A percentile compares a stretch with the other conserved stretches of the same genome.
Evolutionary conservation across 768 basidiomycete genomes (phyloP).

Genomic region (Mycena polygramma): DNA sequence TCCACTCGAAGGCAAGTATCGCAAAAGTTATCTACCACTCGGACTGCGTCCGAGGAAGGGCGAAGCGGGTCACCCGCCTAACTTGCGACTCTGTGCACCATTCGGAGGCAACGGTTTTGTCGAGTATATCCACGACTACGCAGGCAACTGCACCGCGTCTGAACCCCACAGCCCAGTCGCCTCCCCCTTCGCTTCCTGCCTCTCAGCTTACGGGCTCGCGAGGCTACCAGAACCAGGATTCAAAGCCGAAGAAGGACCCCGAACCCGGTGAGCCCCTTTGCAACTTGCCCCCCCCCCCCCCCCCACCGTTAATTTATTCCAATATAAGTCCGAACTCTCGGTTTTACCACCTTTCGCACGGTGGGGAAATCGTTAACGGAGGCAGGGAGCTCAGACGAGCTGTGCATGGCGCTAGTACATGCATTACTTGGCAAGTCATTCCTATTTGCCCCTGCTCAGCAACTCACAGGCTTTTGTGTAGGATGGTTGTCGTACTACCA

Average conservation of each 20-base stretch:
- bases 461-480: not conserved
- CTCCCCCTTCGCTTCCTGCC: too few relatives aligned
- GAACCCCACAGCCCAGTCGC: too few relatives aligned
- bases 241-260: too few relatives aligned
- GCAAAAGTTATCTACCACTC: not conserved
- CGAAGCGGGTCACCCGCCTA: not conserved
- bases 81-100: too few relatives aligned
- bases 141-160: not conserved
- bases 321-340: not conserved
- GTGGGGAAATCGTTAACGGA: not conserved
- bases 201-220: too few relatives aligned
- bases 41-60: not conserved
- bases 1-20: not conserved
- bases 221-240: too few relatives aligned
- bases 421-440: conserved; percentile 25
- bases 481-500: conserved; percentile 29
- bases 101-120: too few relatives aligned
- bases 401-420: conserved; percentile 23
- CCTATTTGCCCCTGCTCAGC: not conserved
- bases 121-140: not conserved
- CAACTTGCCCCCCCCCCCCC: too few relatives aligned
- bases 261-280: too few relatives aligned
- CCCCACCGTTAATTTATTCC: too few relatives aligned
- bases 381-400: conserved; percentile 7
- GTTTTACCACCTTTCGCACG: not conserved